Evolutionary conservation across 2,329 filamentous ascomycete species (phyloP).

Genomic region (Pseudonectria buxi): DNA sequence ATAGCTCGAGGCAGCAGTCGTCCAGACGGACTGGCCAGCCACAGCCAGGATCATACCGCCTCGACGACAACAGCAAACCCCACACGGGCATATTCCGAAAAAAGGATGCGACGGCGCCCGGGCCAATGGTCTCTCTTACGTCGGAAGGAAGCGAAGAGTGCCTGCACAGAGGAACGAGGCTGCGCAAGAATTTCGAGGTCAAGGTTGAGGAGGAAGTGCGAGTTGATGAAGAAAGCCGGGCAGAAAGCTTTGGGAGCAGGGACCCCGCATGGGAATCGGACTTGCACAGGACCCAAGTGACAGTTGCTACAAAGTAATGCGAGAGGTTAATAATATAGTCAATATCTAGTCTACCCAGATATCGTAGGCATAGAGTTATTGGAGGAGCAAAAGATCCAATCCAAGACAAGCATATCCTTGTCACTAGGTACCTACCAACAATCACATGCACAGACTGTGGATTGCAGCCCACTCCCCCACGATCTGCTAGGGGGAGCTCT

Average conservation of each 20-base stretch:
- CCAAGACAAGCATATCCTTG: too few species aligned
- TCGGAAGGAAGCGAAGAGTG: conserved; percentile 5
- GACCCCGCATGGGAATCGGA: too few species aligned
- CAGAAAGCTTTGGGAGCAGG: neutral
- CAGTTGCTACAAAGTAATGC: too few species aligned
- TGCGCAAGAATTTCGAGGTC: conserved; percentile 10
- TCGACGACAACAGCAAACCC: conserved; percentile 5
- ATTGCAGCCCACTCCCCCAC: conserved; percentile 5
- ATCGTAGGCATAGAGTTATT: too few species aligned
- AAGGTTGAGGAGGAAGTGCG: conserved; percentile 3
- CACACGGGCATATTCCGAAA: neutral
- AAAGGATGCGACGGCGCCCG: neutral
- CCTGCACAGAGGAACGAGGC: conserved; percentile 2
- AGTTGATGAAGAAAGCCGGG: neutral
- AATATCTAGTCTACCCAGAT: too few species aligned
- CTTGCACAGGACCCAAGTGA: too few species aligned
- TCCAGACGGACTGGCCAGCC: conserved; percentile 8
- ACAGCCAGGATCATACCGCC: conserved; percentile 8
- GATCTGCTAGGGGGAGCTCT: neutral
- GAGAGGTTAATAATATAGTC: too few species aligned
- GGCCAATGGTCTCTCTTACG: conserved; percentile 7
- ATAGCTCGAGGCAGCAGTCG: conserved; percentile 1
- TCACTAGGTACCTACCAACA: too few species aligned
- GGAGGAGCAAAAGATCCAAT: too few species aligned
- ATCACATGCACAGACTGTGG: conserved; percentile 5